phyloP scores from a whole-genome alignment of 2,329 filamentous ascomycete species.

The Epichloe sp. region DNA sequence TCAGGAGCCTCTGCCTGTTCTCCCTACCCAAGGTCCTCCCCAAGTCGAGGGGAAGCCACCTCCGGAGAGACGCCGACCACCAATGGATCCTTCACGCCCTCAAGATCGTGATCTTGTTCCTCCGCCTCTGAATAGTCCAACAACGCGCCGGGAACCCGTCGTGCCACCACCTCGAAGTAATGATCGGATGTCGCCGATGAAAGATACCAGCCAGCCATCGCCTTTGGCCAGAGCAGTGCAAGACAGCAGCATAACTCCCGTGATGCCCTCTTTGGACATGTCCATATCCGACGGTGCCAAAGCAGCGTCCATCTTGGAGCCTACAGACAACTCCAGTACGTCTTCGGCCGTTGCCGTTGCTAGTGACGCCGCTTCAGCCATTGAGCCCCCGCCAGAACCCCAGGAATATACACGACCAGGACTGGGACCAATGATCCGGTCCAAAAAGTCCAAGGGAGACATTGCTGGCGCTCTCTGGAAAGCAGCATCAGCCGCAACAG shows the following conservation, averaged over 20 bases:
- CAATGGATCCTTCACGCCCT: constrained; percentile 48
- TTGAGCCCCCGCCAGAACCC: constrained; percentile 10
- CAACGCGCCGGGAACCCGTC: constrained; percentile 29
- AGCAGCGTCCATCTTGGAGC: constrained; percentile 1
- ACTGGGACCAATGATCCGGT: constrained; percentile 81
- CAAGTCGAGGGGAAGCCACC: constrained; percentile 29
- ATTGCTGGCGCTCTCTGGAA: constrained; percentile 68
- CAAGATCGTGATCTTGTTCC: constrained; percentile 43
- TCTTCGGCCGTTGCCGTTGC: constrained; percentile 15
- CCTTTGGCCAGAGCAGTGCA: constrained; percentile 3
- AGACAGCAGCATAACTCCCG: constrained; percentile 15
- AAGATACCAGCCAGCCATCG: constrained; percentile 21
- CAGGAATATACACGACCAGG: constrained; percentile 49
- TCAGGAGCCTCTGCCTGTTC: constrained; percentile 5
- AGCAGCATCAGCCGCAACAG: constrained; percentile 41
- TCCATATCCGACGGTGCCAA: constrained; percentile 5
- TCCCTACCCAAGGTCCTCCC: not conserved
- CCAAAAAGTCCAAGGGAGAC: constrained; percentile 58
- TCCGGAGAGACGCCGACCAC: constrained; percentile 52
- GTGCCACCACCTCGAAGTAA: constrained; percentile 38
- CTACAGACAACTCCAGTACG: constrained; percentile 10
- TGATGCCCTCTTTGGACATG: constrained; percentile 10
- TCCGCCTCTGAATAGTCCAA: constrained; percentile 42
- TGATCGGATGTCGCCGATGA: constrained; percentile 33
- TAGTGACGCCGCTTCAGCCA: constrained; percentile 13